Base-by-base conservation (phyloP, 371 early-diverging fungal species). In the Apophysomyces elegans region DNA sequence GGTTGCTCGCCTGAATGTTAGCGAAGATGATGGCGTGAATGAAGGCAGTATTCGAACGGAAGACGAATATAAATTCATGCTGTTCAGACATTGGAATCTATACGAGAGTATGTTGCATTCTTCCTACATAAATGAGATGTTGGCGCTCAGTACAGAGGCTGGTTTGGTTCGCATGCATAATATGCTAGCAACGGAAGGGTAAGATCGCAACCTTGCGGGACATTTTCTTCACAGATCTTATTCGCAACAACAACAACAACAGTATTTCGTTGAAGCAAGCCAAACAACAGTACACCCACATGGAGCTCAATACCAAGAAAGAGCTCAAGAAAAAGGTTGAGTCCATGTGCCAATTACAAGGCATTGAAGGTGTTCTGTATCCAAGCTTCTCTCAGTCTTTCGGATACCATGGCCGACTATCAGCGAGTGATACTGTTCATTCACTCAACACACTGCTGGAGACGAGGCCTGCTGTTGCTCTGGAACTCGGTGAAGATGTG, bases 61-160 rank as follows among this genome's bases (percentile, higher is more conserved):
- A 7, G 88, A 90, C 16, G 96, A 95, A 74, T 92, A 93, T 60
- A 75, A 90, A 46, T 88, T 97, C 56, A 86, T 92, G 86, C 76
- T 97, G 72, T 86, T 93, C 59, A 83, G 96, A 50, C 97, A 97
- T 73, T 97, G 97, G 97, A 92, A 90, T 35, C 73, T 97, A 18
- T 90, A 90, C 67, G 93, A 92, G 37, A 87, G 91, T 61, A 89
- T 97, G 94, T 89, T 86, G 58, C 91, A 92, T 75, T 93, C 95
- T 26, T 83, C 88, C 7, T 96, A 93, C 67, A 92, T 96, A 8
- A 90, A 90, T 5, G 87, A 93, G 26, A 88, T 89, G 67, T 79
- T 97, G 37, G 94, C 92, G 11, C 87, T 94, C 1, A 95, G 96
- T 96, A 86, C 89, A 46, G 92, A 91, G 59, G 84, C 81, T 57